These are phyloP conservation scores for Metarhizium brunneum DNA, from an alignment of 2,329 filamentous ascomycete genomes.

Conservation along the genomic window DNA sequence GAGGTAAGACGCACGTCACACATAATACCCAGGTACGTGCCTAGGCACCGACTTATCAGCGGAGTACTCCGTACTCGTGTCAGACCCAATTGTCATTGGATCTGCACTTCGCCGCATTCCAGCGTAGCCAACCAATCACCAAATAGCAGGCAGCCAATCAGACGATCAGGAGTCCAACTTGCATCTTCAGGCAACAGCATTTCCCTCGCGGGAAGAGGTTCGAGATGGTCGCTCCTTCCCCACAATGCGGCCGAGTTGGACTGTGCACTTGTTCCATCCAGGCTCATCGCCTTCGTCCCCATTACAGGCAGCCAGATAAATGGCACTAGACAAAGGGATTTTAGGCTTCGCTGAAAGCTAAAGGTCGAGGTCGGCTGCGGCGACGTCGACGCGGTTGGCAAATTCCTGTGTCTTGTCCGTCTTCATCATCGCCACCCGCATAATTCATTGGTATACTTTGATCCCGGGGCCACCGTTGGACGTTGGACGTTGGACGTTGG, in stretches of 20 bases:
- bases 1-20: too few species aligned
- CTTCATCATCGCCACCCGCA: background rate
- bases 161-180: background rate
- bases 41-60: too few species aligned
- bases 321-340: background rate
- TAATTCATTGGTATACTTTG: background rate
- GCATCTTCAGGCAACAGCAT: constrained; percentile 11
- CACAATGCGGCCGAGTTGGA: background rate
- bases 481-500: background rate
- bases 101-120: background rate
- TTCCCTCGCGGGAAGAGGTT: background rate
- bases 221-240: constrained; percentile 1
- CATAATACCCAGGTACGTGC: too few species aligned
- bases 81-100: background rate
- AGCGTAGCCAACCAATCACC: background rate
- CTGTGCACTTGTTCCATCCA: background rate
- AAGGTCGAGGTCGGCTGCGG: background rate
- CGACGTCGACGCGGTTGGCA: background rate
- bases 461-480: background rate
- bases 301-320: constrained; percentile 8
- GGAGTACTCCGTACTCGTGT: background rate
- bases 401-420: background rate
- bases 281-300: background rate
- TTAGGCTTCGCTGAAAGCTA: background rate
- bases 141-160: background rate